A percentile compares a stretch with the other conserved stretches of the same genome.
These are phyloP conservation scores for Chaetomium fimeti DNA, from an alignment of 495 filamentous ascomycete species.

Conservation along the genomic window DNA sequence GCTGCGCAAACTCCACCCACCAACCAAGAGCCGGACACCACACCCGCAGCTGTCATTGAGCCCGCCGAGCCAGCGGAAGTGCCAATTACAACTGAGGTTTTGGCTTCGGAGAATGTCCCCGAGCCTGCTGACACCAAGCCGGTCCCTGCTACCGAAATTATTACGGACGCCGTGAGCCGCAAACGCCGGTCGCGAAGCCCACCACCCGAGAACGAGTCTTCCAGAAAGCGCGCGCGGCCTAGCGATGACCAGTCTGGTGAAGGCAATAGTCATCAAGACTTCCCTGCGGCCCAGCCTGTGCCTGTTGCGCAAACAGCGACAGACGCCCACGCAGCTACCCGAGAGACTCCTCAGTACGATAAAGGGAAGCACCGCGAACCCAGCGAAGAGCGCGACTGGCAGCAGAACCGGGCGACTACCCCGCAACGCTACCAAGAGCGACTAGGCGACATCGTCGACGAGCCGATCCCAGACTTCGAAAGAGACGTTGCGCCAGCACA, in stretches of 20 bases:
- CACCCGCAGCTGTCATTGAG: not conserved
- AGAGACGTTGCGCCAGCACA: slow-evolving; percentile 61
- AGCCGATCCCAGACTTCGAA: slow-evolving; percentile 32
- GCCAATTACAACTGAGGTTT: not conserved
- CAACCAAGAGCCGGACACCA: not conserved
- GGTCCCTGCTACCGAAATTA: slow-evolving; percentile 28
- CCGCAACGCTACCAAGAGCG: slow-evolving; percentile 3
- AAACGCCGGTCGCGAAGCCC: slow-evolving; percentile 71
- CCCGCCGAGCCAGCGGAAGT: not conserved
- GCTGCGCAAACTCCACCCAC: not conserved
- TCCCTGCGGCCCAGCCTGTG: not conserved
- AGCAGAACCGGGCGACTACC: slow-evolving; percentile 4
- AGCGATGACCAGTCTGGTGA: slow-evolving; percentile 26
- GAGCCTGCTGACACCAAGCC: slow-evolving; percentile 15
- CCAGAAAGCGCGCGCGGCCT: slow-evolving; percentile 45
- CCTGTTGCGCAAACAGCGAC: not conserved
- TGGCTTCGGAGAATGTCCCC: slow-evolving; percentile 16
- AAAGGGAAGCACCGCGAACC: not conserved
- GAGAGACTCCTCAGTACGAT: slow-evolving; percentile 7
- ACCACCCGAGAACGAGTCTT: slow-evolving; percentile 48
- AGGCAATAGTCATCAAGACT: slow-evolving; percentile 13
- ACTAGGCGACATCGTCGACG: not conserved
- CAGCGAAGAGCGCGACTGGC: slow-evolving; percentile 1
- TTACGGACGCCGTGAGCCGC: slow-evolving; percentile 65
- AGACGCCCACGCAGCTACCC: slow-evolving; percentile 14